Percentiles rank a stretch among this genome's conserved stretches.
These are phyloP conservation scores for Leishmania arabica DNA, from an alignment of 208 protist species.

Conservation along the genomic window DNA sequence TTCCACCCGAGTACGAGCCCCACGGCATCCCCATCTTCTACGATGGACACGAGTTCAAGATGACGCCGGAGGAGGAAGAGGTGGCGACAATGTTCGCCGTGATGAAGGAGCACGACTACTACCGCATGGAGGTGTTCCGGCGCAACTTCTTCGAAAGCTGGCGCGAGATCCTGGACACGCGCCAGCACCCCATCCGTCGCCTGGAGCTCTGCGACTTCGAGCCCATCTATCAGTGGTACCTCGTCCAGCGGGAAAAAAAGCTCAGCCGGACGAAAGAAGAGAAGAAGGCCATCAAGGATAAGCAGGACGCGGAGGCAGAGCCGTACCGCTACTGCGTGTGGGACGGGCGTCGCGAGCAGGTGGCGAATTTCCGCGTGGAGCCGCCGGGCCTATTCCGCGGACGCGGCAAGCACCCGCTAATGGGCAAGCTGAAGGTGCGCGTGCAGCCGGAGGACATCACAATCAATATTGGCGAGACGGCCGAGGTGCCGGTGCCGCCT, in stretches of 20 bases:
- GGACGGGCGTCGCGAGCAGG: constrained; percentile 94
- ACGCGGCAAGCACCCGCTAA: constrained; percentile 97
- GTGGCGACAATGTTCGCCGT: constrained; percentile 98
- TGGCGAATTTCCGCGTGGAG: constrained; percentile 98
- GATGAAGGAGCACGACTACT: constrained; percentile 95
- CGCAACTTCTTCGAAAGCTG: constrained; percentile 98
- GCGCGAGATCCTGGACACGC: constrained; percentile 88
- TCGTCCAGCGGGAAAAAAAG: constrained; percentile 89
- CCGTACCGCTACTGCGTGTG: constrained; percentile 92
- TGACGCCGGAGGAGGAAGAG: constrained; percentile 97
- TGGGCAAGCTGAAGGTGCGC: constrained; percentile 95
- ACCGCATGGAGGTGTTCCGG: constrained; percentile 95
- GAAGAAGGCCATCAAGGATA: constrained; percentile 89
- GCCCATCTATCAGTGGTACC: constrained; percentile 93
- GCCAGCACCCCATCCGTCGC: constrained; percentile 90
- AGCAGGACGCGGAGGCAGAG: constrained; percentile 86
- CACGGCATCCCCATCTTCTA: constrained; percentile 97
- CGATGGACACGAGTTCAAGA: constrained; percentile 89
- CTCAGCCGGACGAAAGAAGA: constrained; percentile 92
- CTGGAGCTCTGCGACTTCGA: constrained; percentile 98
- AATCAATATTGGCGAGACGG: constrained; percentile 97
- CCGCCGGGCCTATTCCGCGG: constrained; percentile 98
- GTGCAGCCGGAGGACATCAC: constrained; percentile 97
- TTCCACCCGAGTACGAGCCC: constrained; percentile 96
- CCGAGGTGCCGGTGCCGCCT: constrained; percentile 87